Conservation (phyloP, 2,329 filamentous ascomycete species). For the Macrophomina tecta region DNA sequence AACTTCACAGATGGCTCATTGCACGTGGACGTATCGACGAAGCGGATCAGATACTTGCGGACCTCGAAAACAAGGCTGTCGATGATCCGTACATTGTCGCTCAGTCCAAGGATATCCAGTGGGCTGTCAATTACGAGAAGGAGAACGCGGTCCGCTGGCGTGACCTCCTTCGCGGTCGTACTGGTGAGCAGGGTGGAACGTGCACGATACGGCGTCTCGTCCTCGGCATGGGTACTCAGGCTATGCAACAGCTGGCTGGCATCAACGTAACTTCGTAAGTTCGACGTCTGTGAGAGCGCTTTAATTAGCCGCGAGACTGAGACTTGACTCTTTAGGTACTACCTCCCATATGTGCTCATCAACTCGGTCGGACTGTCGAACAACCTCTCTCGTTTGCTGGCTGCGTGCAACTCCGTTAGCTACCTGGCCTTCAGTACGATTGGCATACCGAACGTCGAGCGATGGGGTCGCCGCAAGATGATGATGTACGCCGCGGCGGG, state of each 20-base stretch:
- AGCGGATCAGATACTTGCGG: slow-evolving; percentile 56
- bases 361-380: slow-evolving; percentile 61
- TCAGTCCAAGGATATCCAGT: slow-evolving; percentile 54
- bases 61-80: slow-evolving; percentile 53
- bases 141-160: slow-evolving; percentile 58
- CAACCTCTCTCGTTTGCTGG: slow-evolving; percentile 59
- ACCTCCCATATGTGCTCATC: slow-evolving; percentile 65
- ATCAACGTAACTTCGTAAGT: slow-evolving; percentile 45
- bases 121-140: slow-evolving; percentile 55
- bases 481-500: slow-evolving; percentile 63
- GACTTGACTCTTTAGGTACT: slow-evolving; percentile 45
- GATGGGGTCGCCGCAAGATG: slow-evolving; percentile 63
- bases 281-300: too few species aligned
- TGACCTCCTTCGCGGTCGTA: slow-evolving; percentile 56
- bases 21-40: slow-evolving; percentile 52
- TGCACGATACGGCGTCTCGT: slow-evolving; percentile 58
- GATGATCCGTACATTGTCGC: slow-evolving; percentile 54
- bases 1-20: slow-evolving; percentile 49
- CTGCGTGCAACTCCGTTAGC: slow-evolving; percentile 60
- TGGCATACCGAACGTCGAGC: slow-evolving; percentile 56
- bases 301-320: background rate
- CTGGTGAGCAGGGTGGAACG: slow-evolving; percentile 52
- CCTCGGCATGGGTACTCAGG: slow-evolving; percentile 61
- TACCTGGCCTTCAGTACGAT: slow-evolving; percentile 57
- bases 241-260: slow-evolving; percentile 55